Evolutionary conservation across 192 early-diverging fungal genomes (phyloP).

Genomic region (Coemansia aciculifera): DNA sequence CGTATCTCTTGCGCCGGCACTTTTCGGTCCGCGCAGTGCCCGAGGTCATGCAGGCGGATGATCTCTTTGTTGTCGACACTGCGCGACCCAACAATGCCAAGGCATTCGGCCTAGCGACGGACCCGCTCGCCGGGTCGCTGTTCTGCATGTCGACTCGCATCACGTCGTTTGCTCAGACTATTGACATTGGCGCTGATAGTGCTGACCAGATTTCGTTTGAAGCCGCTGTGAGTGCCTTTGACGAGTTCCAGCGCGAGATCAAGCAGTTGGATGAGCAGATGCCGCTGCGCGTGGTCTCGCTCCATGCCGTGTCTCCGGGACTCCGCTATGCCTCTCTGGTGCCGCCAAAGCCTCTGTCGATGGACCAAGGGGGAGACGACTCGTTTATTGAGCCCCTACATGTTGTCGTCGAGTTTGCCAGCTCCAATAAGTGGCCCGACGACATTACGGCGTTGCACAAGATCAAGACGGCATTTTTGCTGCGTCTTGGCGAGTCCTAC

Average conservation of each 20-base stretch:
- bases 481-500: constrained; percentile 69
- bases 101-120: constrained; percentile 2
- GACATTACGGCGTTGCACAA: constrained; percentile 84
- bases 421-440: constrained; percentile 85
- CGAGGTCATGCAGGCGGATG: constrained; percentile 23
- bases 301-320: constrained; percentile 48
- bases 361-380: constrained; percentile 47
- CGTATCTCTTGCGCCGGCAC: constrained; percentile 76
- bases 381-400: constrained; percentile 70
- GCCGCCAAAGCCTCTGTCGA: constrained; percentile 41
- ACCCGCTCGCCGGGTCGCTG: constrained; percentile 3
- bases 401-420: constrained; percentile 81
- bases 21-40: constrained; percentile 53
- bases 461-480: constrained; percentile 85
- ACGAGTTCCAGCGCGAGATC: constrained; percentile 34
- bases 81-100: constrained; percentile 2
- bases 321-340: constrained; percentile 63
- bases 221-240: constrained; percentile 27
- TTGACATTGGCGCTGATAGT: constrained; percentile 10
- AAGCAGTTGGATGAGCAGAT: constrained; percentile 36
- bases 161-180: constrained; percentile 22
- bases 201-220: constrained; percentile 33
- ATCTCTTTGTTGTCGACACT: constrained; percentile 17
- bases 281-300: constrained; percentile 43
- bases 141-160: constrained; percentile 23